Evolutionary conservation across 1,284 basidiomycete species (phyloP), one percentile per base, ranked within the genome.

Genomic region (Malassezia equina): DNA sequence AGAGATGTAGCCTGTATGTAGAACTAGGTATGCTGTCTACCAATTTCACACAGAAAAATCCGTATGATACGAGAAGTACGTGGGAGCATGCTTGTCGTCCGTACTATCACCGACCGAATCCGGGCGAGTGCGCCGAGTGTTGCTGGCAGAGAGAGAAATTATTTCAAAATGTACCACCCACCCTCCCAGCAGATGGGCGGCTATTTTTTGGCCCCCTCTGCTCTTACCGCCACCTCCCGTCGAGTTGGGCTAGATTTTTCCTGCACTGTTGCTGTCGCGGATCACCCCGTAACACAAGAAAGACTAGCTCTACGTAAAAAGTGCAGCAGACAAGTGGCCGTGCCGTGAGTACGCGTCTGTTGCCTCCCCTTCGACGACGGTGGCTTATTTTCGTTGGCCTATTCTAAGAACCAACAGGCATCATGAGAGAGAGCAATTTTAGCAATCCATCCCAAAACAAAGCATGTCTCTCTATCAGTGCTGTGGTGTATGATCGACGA

Each of bases 341-440:
- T 39, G n/a, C 36, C 15, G 36, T 11, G 36, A 39, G 36, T 34
- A 34, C 33, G 15, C 17, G 33, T 39, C 36, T 39, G 36, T 39
- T 39, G 36, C 8, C 36, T 39, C 36, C 32, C 36, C 19, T n/a
- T 19, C 36, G 36, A 39, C 36, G 36, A 39, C 36, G 36, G 21
- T 50, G 21, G n/a, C 36, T 36, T 39, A 25, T 40, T 28, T 31
- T 50, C 24, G 27, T 28, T 40, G 12, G 27, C 9, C 15, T 15
- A 19, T 36, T 31, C 17, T 6, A 13, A 33, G 13, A 5, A 39
- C 8, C 36, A 19, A 1, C 8, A 17, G 17, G 31, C 4, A 47
- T 19, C 11, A 96, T 98, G 93, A 83, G 93, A 69, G 91, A 98
- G 76, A 88, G 88, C 71, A 96, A 94, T 81, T 91, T 93, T 78